Evolutionary conservation across 139 green algal species (phyloP).

Genomic region (Trebouxia sp.): DNA sequence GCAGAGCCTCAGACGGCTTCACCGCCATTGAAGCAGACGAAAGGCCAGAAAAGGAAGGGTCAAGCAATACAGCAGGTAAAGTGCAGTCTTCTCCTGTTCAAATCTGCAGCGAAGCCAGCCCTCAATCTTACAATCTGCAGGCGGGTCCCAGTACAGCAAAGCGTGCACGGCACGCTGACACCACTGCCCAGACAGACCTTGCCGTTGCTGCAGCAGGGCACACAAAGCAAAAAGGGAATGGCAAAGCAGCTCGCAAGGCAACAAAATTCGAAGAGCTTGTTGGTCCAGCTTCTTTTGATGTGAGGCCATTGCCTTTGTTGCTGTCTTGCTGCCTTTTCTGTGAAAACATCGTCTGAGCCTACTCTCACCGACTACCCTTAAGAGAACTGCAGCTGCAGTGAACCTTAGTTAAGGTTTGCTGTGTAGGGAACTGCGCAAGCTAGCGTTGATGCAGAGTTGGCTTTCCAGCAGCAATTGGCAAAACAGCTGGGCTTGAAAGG

Average conservation of each 20-base stretch:
- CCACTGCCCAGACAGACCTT: not conserved
- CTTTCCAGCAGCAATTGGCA: constrained; percentile 48
- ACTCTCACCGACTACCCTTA: too few species aligned
- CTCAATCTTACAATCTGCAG: too few species aligned
- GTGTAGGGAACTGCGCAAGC: not conserved
- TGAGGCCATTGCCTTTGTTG: too few species aligned
- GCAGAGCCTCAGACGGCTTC: not conserved
- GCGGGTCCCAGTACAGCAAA: not conserved
- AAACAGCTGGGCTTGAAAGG: constrained; percentile 53
- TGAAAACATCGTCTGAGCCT: too few species aligned
- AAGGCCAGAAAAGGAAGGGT: not conserved
- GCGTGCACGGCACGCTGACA: not conserved
- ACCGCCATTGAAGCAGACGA: not conserved
- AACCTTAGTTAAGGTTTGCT: not conserved
- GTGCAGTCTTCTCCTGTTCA: too few species aligned
- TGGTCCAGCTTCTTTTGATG: not conserved
- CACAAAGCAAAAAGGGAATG: too few species aligned
- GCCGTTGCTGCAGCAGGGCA: not conserved
- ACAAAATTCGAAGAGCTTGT: constrained; percentile 15
- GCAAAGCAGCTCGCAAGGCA: not conserved
- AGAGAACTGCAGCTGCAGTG: too few species aligned
- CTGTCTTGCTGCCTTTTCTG: too few species aligned
- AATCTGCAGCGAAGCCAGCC: too few species aligned
- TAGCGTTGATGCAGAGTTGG: constrained; percentile 36
- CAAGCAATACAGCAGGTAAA: not conserved